Evolutionary conservation across 495 filamentous ascomycete genomes (phyloP).

Genomic region (Penicillium dipodomyicola): DNA sequence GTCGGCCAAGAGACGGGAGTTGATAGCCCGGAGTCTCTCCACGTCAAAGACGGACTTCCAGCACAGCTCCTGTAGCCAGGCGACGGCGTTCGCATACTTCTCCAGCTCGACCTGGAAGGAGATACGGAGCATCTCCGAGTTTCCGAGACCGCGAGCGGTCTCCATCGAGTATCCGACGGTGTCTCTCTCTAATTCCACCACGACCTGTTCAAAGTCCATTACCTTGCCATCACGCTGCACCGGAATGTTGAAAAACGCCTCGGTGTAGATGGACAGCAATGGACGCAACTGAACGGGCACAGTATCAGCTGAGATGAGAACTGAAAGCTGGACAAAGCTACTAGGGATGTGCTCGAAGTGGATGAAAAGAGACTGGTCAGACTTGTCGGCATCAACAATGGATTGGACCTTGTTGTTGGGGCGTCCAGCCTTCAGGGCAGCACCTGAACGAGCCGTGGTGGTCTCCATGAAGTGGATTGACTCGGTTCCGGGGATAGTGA

Average conservation of each 20-base stretch:
- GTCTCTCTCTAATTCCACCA: slow-evolving; percentile 83
- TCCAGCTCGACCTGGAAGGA: slow-evolving; percentile 83
- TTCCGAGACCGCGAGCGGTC: slow-evolving; percentile 61
- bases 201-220: slow-evolving; percentile 86
- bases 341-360: slow-evolving; percentile 93
- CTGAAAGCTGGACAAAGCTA: slow-evolving; percentile 79
- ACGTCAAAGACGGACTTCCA: slow-evolving; percentile 86
- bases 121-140: slow-evolving; percentile 75
- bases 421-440: slow-evolving; percentile 66
- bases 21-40: slow-evolving; percentile 74
- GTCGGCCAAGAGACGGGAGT: slow-evolving; percentile 85
- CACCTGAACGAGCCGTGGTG: slow-evolving; percentile 77
- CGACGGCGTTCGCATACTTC: slow-evolving; percentile 78
- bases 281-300: slow-evolving; percentile 75
- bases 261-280: slow-evolving; percentile 76
- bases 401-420: slow-evolving; percentile 70
- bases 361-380: slow-evolving; percentile 75
- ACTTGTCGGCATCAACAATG: slow-evolving; percentile 66
- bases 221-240: slow-evolving; percentile 73
- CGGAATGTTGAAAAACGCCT: slow-evolving; percentile 92
- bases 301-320: slow-evolving; percentile 72
- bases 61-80: slow-evolving; percentile 82
- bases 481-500: slow-evolving; percentile 75
- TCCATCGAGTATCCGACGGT: slow-evolving; percentile 79
- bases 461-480: slow-evolving; percentile 94